phyloP scores from a whole-genome alignment of 176 grass and related monocot genomes.

The Zoysia pacifica region DNA sequence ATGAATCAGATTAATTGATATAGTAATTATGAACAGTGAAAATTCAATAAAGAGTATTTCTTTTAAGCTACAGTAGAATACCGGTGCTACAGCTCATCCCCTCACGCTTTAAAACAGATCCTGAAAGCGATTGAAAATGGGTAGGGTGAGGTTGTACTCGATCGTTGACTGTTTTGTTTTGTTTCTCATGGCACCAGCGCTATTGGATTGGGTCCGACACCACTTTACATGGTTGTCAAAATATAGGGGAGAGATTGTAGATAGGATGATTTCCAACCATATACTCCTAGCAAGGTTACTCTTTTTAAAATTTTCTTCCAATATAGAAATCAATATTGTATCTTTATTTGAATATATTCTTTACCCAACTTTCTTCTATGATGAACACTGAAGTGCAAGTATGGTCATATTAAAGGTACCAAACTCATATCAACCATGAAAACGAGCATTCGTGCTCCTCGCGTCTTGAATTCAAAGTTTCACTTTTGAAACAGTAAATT shows the following conservation, averaged over 20 bases:
- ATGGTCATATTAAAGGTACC: background rate
- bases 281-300: background rate
- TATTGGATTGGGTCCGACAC: background rate
- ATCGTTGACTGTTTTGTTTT: background rate
- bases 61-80: too few relatives aligned
- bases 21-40: too few relatives aligned
- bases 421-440: background rate
- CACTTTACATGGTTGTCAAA: constrained; percentile 2
- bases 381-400: background rate
- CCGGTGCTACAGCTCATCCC: too few relatives aligned
- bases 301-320: background rate
- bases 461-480: too few relatives aligned
- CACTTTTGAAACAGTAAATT: background rate
- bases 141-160: constrained; percentile 28
- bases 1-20: too few relatives aligned
- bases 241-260: background rate
- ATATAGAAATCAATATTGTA: background rate
- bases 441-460: background rate
- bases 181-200: background rate
- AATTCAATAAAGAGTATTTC: too few relatives aligned
- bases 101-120: too few relatives aligned
- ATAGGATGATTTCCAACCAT: background rate
- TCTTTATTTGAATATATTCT: background rate
- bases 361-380: background rate
- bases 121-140: background rate